A percentile compares a stretch with the other conserved stretches of the same genome.
Conservation (phyloP, 176 grass and related monocot genomes). For the Musa schizocarpa region DNA sequence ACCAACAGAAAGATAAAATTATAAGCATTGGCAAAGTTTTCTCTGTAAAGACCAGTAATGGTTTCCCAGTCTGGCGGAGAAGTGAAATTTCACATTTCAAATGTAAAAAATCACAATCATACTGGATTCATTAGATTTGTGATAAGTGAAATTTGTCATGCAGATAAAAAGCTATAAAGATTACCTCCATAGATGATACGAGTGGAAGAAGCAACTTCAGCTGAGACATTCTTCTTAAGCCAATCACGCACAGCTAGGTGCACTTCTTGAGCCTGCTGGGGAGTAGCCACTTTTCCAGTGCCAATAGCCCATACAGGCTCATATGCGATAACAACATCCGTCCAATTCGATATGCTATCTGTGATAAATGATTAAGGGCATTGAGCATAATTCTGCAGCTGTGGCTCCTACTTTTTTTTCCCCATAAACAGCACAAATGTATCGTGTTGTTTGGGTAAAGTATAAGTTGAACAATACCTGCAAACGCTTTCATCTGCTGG, state of each 20-base stretch:
- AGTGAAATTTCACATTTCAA: too few species aligned
- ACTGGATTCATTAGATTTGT: too few species aligned
- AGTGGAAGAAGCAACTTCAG: constrained; percentile 76
- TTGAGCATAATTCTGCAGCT: constrained; percentile 10
- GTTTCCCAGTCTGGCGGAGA: too few species aligned
- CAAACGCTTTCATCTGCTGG: constrained; percentile 82
- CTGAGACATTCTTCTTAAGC: constrained; percentile 80
- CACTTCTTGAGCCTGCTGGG: constrained; percentile 92
- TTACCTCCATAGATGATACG: constrained; percentile 97
- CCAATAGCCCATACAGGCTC: constrained; percentile 99
- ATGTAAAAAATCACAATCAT: too few species aligned
- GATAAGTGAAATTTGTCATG: too few species aligned
- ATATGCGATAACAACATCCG: constrained; percentile 81
- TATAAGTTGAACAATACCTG: constrained; percentile 31
- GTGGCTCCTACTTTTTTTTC: neutral
- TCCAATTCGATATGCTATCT: constrained; percentile 82
- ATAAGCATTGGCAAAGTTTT: too few species aligned
- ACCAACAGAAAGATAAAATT: too few species aligned
- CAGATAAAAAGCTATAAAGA: neutral
- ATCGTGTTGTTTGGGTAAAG: neutral
- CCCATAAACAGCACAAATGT: neutral
- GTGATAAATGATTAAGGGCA: constrained; percentile 13
- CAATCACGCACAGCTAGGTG: constrained; percentile 82
- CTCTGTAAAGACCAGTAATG: too few species aligned
- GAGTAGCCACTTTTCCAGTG: constrained; percentile 86